Percentiles rank a stretch among this genome's conserved stretches.
Evolutionary conservation across 2,329 filamentous ascomycete genomes (phyloP).

Genomic region (Aphanoascus verrucosus): DNA sequence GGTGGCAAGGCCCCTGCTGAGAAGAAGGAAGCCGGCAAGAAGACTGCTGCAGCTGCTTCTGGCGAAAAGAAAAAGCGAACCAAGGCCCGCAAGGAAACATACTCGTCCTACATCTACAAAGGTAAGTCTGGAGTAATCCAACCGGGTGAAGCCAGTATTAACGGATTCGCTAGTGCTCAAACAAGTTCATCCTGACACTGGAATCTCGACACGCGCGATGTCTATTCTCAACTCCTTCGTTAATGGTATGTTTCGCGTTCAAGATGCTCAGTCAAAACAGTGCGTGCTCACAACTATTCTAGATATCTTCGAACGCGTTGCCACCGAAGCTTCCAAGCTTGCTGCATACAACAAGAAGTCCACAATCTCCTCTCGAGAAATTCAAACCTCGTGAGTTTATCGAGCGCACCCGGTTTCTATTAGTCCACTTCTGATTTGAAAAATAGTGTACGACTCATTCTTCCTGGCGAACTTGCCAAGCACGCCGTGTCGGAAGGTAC

Average conservation of each 20-base stretch:
- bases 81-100: constrained; percentile 99
- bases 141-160: constrained; percentile 14
- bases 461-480: constrained; percentile 97
- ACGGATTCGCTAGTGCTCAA: constrained; percentile 67
- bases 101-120: constrained; percentile 99
- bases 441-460: constrained; percentile 74
- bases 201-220: constrained; percentile 99
- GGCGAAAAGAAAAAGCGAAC: constrained; percentile 99
- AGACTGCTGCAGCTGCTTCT: constrained; percentile 75
- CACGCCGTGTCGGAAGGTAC: constrained; percentile 98
- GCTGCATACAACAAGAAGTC: constrained; percentile 99
- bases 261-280: too few species aligned
- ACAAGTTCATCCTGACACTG: constrained; percentile 99
- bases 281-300: too few species aligned
- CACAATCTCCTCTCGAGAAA: constrained; percentile 97
- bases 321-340: constrained; percentile 96
- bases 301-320: constrained; percentile 99
- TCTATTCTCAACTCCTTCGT: constrained; percentile 99
- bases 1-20: constrained; percentile 68
- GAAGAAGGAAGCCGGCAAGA: constrained; percentile 99
- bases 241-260: constrained; percentile 58
- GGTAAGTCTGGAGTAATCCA: constrained; percentile 47
- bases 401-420: not conserved
- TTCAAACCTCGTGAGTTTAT: constrained; percentile 73
- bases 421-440: not conserved